Conservation (phyloP, 305 asterid species). For the Rubia occidens region DNA sequence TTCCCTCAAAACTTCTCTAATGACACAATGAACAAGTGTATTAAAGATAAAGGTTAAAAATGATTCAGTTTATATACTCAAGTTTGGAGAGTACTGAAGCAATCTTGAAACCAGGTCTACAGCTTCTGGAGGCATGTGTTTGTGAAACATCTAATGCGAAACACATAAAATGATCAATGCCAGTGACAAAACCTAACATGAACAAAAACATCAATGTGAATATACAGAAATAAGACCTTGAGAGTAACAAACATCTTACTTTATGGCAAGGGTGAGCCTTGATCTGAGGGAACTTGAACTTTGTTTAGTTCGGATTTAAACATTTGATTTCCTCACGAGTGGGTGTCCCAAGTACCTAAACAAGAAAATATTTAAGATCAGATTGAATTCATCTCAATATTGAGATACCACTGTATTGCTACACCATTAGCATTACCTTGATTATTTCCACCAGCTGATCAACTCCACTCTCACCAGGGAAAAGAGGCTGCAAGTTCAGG, state of each 20-base stretch:
- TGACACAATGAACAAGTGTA: neutral
- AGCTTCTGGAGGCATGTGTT: conserved; percentile 75
- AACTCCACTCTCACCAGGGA: conserved; percentile 91
- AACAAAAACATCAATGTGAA: neutral
- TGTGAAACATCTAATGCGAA: conserved; percentile 54
- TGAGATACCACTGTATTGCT: conserved; percentile 6
- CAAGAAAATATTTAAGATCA: neutral
- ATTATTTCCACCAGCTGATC: conserved; percentile 86
- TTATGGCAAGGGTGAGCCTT: conserved; percentile 92
- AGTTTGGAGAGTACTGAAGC: conserved; percentile 83
- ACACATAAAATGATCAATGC: neutral
- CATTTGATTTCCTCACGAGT: conserved; percentile 64
- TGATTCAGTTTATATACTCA: conserved; percentile 30
- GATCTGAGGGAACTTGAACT: conserved; percentile 73
- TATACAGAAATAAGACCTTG: neutral
- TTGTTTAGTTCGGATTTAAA: conserved; percentile 81
- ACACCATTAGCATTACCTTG: conserved; percentile 39
- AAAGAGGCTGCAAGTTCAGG: conserved; percentile 48
- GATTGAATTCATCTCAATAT: neutral
- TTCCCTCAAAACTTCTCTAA: too few species aligned
- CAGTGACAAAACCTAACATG: neutral
- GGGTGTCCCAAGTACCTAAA: conserved; percentile 24
- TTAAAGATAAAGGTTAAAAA: neutral
- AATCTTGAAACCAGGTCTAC: conserved; percentile 80
- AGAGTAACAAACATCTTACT: conserved; percentile 24